Evolutionary conservation across 164 flowering plant species (phyloP).

Genomic region (Euptelea pleiosperma): DNA sequence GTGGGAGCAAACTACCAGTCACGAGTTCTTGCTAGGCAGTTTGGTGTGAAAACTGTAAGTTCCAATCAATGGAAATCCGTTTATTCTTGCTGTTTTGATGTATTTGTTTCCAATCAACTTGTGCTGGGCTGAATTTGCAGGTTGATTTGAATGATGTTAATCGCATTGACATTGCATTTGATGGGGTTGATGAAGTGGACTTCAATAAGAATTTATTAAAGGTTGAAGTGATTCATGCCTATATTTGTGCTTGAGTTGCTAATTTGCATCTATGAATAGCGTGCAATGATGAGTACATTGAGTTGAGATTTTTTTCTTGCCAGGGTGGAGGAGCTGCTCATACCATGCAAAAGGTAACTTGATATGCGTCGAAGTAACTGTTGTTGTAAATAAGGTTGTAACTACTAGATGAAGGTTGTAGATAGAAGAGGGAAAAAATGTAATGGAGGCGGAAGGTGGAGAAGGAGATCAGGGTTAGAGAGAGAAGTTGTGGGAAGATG

Average conservation of each 20-base stretch:
- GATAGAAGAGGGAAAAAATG: too few relatives aligned
- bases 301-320: conserved; percentile 5
- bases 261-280: neutral
- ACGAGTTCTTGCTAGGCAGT: conserved; percentile 31
- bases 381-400: too few relatives aligned
- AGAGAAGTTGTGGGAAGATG: too few relatives aligned
- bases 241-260: neutral
- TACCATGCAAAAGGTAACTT: conserved; percentile 31
- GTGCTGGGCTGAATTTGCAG: conserved; percentile 10
- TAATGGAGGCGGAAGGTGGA: too few relatives aligned
- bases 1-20: conserved; percentile 33
- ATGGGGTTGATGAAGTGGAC: conserved; percentile 33
- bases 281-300: neutral
- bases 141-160: conserved; percentile 33
- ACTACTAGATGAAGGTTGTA: too few relatives aligned
- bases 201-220: conserved; percentile 24
- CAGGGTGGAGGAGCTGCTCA: conserved; percentile 36
- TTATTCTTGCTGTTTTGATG: neutral
- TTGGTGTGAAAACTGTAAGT: conserved; percentile 26
- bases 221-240: conserved; percentile 16
- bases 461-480: too few relatives aligned
- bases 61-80: neutral
- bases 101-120: neutral
- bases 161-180: conserved; percentile 28
- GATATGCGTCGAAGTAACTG: neutral